Evolutionary conservation across 83 land plant genomes (phyloP).

Genomic region (Diphasiastrum complanatum): DNA sequence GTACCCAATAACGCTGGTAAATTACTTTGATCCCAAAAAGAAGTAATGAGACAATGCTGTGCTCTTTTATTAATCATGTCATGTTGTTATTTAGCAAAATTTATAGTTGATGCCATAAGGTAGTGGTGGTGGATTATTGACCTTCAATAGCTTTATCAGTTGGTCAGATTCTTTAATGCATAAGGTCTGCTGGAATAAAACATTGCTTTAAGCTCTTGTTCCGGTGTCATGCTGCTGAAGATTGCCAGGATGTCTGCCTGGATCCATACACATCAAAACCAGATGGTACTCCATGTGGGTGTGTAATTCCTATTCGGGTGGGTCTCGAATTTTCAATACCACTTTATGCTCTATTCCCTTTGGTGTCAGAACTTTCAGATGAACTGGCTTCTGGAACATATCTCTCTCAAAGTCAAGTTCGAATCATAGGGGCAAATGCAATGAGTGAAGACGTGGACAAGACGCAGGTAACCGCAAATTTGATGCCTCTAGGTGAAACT

Average conservation of each 20-base stretch:
- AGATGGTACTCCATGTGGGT: constrained; percentile 66
- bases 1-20: no score
- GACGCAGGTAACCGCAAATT: constrained; percentile 47
- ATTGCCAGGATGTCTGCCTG: constrained; percentile 38
- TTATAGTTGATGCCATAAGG: no score
- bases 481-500: constrained; percentile 69
- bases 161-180: no score
- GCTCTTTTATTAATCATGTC: no score
- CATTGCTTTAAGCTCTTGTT: no score
- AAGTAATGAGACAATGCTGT: no score
- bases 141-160: no score
- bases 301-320: constrained; percentile 68
- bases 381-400: constrained; percentile 61
- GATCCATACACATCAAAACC: constrained; percentile 62
- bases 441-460: constrained; percentile 42
- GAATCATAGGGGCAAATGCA: constrained; percentile 61
- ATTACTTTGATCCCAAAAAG: no score
- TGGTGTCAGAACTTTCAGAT: constrained; percentile 49
- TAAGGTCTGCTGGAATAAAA: no score
- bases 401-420: constrained; percentile 63
- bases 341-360: constrained; percentile 45
- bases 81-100: no score
- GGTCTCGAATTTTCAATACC: constrained; percentile 48
- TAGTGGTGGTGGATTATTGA: no score
- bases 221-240: no score